Base-by-base conservation (phyloP, 805 yeast species). In the Sungouiella thailandica region DNA sequence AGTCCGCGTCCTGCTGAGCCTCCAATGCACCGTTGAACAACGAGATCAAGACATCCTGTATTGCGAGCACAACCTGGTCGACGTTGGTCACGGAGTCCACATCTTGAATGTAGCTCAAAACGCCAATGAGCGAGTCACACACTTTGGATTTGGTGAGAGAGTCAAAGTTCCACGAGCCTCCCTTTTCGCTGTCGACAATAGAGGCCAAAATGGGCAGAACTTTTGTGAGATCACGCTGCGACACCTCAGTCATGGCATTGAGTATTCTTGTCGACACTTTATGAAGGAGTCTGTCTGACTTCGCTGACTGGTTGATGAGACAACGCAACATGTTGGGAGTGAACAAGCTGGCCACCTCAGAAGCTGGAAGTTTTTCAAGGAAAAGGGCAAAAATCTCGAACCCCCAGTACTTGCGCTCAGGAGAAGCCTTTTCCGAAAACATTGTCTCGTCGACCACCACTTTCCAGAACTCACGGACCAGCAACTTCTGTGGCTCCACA, bases 341-440 rank as follows among this genome's bases (percentile, higher is more conserved):
- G 52, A 83, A 70, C 2, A 80, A 36, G 32, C 44, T 38, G 16
- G 22, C 35, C 9, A 63, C 43, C 16, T 49, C 46, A 4, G 45
- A 16, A 2, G 38, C 39, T 3, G 47, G 34, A 4, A 60, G 41
- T 2, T 36, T 26, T 2, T 32, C 35, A 26, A 80, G 52, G 35
- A 78, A 68, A 32, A 68, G 62, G 26, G 60, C 67, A 40, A 89
- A 77, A 8, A 88, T 72, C 46, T 83, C 83, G 47, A 89, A 77
- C 0, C 96, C 97, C 74, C 86, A 75, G 56, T 72, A 84, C 55
- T 89, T 90, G 37, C 96, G 69, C 55, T 89, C 97, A 20, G 80
- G 75, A 1, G 96, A 87, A 0, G 96, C 70, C 43, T 80, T 76
- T 23, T 76, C 77, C 4, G 84, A 67, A 46, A 90, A 89, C 39